phyloP scores from a whole-genome alignment of 768 basidiomycete genomes.

The Rhodotorula paludigena region DNA sequence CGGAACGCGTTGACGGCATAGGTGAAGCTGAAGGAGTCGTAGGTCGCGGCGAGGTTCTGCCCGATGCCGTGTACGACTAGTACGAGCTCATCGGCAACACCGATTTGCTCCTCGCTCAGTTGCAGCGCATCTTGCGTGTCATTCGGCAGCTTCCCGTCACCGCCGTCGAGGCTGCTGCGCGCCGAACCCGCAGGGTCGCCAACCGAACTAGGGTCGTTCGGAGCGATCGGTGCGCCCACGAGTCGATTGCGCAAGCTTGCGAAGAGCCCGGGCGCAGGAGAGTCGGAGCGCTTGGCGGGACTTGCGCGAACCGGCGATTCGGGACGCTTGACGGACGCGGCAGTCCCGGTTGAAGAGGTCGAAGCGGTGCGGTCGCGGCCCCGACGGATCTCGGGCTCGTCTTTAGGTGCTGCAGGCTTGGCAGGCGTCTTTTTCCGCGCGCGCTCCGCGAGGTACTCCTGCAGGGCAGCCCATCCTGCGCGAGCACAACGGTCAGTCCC shows the following conservation, averaged over 20 bases:
- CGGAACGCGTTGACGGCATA: slow-evolving; percentile 41
- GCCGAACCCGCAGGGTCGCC: not conserved
- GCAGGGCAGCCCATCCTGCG: slow-evolving; percentile 27
- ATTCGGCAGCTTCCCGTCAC: not conserved
- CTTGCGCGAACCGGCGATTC: not conserved
- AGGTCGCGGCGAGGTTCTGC: slow-evolving; percentile 34
- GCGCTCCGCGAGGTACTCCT: slow-evolving; percentile 13
- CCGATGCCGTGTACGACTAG: slow-evolving; percentile 42
- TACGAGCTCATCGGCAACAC: slow-evolving; percentile 40
- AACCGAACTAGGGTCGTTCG: not conserved
- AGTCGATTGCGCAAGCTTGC: slow-evolving; percentile 21
- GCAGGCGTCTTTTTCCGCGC: slow-evolving; percentile 25
- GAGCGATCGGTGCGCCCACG: slow-evolving; percentile 13
- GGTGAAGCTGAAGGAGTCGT: slow-evolving; percentile 39
- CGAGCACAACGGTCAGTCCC: not conserved
- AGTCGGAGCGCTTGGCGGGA: slow-evolving; percentile 12
- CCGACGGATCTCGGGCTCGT: too few relatives aligned
- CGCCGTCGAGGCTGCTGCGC: not conserved
- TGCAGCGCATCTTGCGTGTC: slow-evolving; percentile 15
- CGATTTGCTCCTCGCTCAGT: slow-evolving; percentile 15
- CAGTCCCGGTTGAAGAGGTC: not conserved
- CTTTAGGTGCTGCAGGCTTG: not conserved
- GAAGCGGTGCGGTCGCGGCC: not conserved
- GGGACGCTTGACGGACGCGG: not conserved
- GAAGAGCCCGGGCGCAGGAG: slow-evolving; percentile 26